These are phyloP conservation scores for Aspergillus calidoustus DNA, from an alignment of 2,329 filamentous ascomycete species.

Conservation along the genomic window DNA sequence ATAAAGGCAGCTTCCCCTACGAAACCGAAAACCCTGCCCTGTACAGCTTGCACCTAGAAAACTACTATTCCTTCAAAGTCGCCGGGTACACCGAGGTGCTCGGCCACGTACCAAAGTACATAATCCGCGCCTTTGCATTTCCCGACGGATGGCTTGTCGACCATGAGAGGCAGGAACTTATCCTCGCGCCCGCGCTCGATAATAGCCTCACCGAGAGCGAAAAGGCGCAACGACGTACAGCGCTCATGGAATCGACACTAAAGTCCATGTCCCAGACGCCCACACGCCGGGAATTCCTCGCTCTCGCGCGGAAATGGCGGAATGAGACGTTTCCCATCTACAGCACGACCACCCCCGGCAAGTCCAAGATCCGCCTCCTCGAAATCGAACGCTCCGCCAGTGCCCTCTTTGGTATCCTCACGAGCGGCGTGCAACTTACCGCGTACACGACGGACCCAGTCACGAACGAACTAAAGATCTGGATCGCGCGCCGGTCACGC, in stretches of 20 bases:
- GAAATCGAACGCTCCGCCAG: conserved; percentile 48
- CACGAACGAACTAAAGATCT: conserved; percentile 23
- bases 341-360: conserved; percentile 31
- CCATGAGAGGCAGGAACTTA: not conserved
- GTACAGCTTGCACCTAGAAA: not conserved
- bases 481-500: conserved; percentile 32
- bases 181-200: not conserved
- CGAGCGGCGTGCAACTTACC: conserved; percentile 49
- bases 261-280: not conserved
- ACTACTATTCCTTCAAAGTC: conserved; percentile 13
- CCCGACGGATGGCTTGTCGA: conserved; percentile 13
- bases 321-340: conserved; percentile 50
- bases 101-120: conserved; percentile 7
- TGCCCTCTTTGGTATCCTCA: conserved; percentile 49
- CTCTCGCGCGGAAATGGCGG: conserved; percentile 34
- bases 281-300: not conserved
- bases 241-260: not conserved
- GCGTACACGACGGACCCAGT: conserved; percentile 35
- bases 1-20: conserved; percentile 2
- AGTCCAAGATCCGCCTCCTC: conserved; percentile 41
- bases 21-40: not conserved
- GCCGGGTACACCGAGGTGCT: not conserved
- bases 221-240: not conserved
- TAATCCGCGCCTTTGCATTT: not conserved
- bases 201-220: not conserved